Evolutionary conservation across 2,329 filamentous ascomycete genomes (phyloP), one percentile per base, ranked within the genome.

Genomic region (Teratosphaeria epicoccoides): DNA sequence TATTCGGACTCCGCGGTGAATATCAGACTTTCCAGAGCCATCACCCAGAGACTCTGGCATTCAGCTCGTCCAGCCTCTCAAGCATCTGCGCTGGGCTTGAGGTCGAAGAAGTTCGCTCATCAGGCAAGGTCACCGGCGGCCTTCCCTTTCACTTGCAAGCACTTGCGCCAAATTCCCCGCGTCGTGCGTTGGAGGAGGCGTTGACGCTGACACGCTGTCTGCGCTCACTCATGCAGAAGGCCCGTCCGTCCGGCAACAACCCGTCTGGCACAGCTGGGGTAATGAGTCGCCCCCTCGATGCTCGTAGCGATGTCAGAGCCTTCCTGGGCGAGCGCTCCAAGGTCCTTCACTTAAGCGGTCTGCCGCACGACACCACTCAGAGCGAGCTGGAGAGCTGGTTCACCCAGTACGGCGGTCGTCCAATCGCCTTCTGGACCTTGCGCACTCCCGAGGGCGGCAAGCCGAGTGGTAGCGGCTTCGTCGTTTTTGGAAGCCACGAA

Each of bases 381-480:
- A 97, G 91, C 3, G 93, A 98, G 74, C 80, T 98, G 23, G 93
- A 98, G 75, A 96, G 90, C 73, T 98, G 93, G 93, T 98, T 97
- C 68, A 98, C 93, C 25, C 93, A 98, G 71, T 98, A 95, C 67
- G 93, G 93, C 58, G 93, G 93, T 47, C 87, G 93, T 43, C 93
- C 93, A 25, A 98, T 98, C 73, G 93, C 93, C 20, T 98, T 98
- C 74, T 98, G 93, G 93, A 98, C 93, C 17, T 79, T 98, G 48
- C 87, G 91, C 56, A 98, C 93, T 12, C 93, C 93, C 2, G 93
- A 98, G 71, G 93, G 97, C 73, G 93, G 97, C 73, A 98, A 98
- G 77, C 93, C 93, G n/a, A 98, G 93, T 9, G 93, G 93, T 43
- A 95, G 91, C 50, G 93, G 93, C 50, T 98, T 98, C 71, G 93